Evolutionary conservation across 2,329 filamentous ascomycete genomes (phyloP), one percentile per base, ranked within the genome.

Genomic region (Colletotrichum melonis): DNA sequence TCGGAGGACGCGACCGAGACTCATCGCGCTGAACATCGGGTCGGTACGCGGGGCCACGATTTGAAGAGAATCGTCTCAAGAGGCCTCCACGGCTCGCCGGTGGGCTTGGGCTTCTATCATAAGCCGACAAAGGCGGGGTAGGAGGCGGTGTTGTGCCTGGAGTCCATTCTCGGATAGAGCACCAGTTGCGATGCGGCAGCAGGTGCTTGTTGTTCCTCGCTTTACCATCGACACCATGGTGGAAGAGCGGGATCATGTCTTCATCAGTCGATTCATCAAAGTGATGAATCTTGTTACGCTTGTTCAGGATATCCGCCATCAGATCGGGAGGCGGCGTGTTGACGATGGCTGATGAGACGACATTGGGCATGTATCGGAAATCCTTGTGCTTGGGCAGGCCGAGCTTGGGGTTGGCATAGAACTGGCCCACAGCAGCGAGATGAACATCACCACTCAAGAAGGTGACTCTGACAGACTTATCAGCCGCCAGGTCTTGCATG

Each of bases 361-460:
- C 85, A 78, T 99, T 99, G 5, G 95, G 94, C 93, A 99, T 99
- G 81, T 99, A 99, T 74, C 97, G 90, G 79, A 97, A 95, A 81
- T 99, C 97, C 76, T 92, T 92, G 83, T 98, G 94, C 82, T 98
- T 98, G 3, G 94, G 86, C 38, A 98, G 86, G 6, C 84, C 84
- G 26, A 96, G 87, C 81, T 95, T 97, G 16, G 95, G 92, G 80
- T 97, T 97, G 11, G 94, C 97, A 84, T 96, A 98, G 84, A 99
- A 98, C 77, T 98, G 95, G 2, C 97, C 97, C 52, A 98, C 90
- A 9, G 95, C 97, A 14, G 93, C 95, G 30, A 99, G 88, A 82
- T 98, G 95, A 24, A 98, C 97, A 79, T 98, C 97, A 46, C 97
- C 97, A 78, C 95, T 93, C 64, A 99, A 88, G 74, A 99, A 95